phyloP scores from a whole-genome alignment of 495 filamentous ascomycete genomes.

The Talaromyces thailandensis region DNA sequence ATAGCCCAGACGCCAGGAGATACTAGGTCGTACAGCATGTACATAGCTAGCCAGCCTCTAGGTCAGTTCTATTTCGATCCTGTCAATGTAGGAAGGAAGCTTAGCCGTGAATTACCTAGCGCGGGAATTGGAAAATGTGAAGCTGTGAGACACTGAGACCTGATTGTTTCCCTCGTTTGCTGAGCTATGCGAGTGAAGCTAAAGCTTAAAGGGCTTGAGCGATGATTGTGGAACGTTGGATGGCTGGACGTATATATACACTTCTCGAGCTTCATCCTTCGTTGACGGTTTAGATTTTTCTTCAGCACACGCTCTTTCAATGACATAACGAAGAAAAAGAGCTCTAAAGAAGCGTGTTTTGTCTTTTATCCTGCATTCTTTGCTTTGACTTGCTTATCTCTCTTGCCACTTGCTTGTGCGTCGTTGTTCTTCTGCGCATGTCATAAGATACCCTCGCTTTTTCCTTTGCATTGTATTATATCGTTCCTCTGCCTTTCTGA shows the following conservation, averaged over 20 bases:
- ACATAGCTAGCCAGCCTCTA: no score
- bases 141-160: not conserved
- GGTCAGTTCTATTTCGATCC: not conserved
- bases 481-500: not conserved
- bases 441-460: slow-evolving; percentile 4
- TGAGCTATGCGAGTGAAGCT: not conserved
- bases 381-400: not conserved
- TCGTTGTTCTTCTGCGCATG: not conserved
- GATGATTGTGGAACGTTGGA: not conserved
- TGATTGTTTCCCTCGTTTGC: not conserved
- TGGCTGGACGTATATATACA: not conserved
- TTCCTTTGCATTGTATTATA: slow-evolving; percentile 3
- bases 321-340: not conserved
- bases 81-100: not conserved
- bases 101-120: not conserved
- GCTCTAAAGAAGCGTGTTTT: not conserved
- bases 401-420: not conserved
- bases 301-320: not conserved
- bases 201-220: not conserved
- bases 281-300: not conserved
- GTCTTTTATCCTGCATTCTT: not conserved
- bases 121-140: not conserved
- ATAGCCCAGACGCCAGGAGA: not conserved
- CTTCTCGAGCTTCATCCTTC: not conserved
- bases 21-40: not conserved